phyloP scores from a whole-genome alignment of 2,329 filamentous ascomycete genomes.

The Chaetomiaceae sp. region DNA sequence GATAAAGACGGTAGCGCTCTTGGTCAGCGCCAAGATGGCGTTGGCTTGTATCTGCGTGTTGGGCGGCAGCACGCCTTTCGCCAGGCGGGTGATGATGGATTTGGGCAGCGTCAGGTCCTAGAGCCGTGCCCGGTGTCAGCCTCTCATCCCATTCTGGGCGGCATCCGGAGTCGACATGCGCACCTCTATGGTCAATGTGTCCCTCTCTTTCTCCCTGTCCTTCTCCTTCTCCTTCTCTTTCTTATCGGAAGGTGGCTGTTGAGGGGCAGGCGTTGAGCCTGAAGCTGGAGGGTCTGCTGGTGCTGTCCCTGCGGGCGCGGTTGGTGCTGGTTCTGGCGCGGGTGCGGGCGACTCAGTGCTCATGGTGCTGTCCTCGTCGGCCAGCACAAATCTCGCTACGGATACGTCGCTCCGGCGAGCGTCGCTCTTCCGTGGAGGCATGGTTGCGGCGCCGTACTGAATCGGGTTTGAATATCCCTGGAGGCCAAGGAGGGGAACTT shows the following conservation, averaged over 20 bases:
- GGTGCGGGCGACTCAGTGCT: conserved; percentile 13
- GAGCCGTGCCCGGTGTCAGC: conserved; percentile 14
- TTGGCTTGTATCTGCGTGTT: conserved; percentile 83
- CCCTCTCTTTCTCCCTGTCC: conserved; percentile 33
- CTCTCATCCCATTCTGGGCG: not conserved
- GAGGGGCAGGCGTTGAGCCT: conserved; percentile 21
- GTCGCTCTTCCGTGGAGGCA: conserved; percentile 56
- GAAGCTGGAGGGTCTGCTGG: conserved; percentile 25
- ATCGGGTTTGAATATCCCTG: no score
- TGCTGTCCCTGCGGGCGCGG: conserved; percentile 13
- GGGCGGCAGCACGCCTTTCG: conserved; percentile 73
- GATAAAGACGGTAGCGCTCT: conserved; percentile 79
- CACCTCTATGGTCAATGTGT: conserved; percentile 52
- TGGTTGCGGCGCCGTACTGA: conserved; percentile 27
- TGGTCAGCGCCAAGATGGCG: conserved; percentile 72
- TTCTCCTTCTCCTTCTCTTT: conserved; percentile 14
- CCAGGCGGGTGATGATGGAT: conserved; percentile 73
- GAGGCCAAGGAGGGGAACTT: no score
- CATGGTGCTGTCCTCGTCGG: conserved; percentile 37
- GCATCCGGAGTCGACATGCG: not conserved
- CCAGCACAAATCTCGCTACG: conserved; percentile 41
- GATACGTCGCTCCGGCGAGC: conserved; percentile 41
- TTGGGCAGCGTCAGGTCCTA: conserved; percentile 69
- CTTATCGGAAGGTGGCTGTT: conserved; percentile 25
- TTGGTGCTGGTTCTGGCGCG: conserved; percentile 7